These are phyloP conservation scores for Phytophthora agathidicida DNA, from an alignment of 352 stramenopile species.

Conservation along the genomic window DNA sequence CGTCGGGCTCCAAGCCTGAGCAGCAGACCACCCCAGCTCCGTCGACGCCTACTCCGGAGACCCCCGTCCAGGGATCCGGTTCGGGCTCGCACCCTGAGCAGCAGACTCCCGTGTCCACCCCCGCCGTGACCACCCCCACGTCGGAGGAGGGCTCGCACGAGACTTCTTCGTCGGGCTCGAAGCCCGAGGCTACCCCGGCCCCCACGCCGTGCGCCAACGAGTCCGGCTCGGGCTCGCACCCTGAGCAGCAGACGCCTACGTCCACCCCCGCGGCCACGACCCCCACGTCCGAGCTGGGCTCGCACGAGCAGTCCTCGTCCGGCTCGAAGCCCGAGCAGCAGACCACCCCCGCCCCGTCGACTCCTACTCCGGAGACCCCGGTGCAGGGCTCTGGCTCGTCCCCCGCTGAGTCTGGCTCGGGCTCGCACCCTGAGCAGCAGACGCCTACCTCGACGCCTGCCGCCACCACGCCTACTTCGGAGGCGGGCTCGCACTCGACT, in stretches of 20 bases:
- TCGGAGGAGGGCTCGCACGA: slow-evolving; percentile 1
- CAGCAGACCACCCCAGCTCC: slow-evolving; percentile 6
- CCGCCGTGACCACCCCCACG: slow-evolving; percentile 7
- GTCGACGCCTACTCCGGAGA: background rate
- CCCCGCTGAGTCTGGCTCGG: background rate
- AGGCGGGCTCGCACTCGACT: background rate
- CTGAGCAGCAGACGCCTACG: slow-evolving; percentile 1
- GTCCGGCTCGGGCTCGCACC: slow-evolving; percentile 1
- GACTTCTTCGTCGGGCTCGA: background rate
- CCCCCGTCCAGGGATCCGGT: slow-evolving; percentile 1
- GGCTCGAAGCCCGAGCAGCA: too few relatives aligned
- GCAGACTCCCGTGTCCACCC: slow-evolving; percentile 11
- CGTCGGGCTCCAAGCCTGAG: too few relatives aligned
- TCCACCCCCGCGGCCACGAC: slow-evolving; percentile 10
- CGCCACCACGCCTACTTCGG: slow-evolving; percentile 2
- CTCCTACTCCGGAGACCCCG: too few relatives aligned
- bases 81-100: slow-evolving; percentile 11
- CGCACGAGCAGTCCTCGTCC: background rate
- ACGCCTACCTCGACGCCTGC: slow-evolving; percentile 10
- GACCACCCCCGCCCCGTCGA: background rate
- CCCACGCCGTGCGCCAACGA: slow-evolving; percentile 1
- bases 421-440: background rate
- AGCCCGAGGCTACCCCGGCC: background rate
- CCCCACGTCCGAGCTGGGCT: background rate
- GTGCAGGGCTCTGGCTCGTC: slow-evolving; percentile 3